Base-by-base conservation (phyloP, 1,139 yeast genomes). In the Candida freyschussii region DNA sequence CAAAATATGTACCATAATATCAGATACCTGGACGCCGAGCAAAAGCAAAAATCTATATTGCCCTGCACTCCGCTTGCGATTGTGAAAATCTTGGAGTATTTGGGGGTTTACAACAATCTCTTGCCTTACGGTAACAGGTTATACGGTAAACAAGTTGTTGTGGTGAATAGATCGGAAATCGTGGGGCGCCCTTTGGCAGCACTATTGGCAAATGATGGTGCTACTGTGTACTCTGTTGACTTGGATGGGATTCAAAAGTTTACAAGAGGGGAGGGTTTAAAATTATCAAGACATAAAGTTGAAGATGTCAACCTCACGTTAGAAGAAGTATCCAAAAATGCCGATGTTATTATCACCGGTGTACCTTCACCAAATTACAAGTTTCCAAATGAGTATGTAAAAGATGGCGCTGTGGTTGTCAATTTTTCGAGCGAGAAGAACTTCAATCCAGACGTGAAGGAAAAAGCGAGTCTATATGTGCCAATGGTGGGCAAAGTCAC, bases 181-280 rank as follows among this genome's bases (percentile, higher is more conserved):
- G 98, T 91, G 14, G 98, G 98, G 6, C 76, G 98, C 47, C 98
- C 98, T 2, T 66, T 91, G 43, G 98, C 98, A 20, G 97, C 98
- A 0, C 63, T 91, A 26, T 65, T 93, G 45, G 98, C 98, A 17
- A 91, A 91, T 51, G 98, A 91, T 53, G 98, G 98, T 42, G 98
- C 98, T 17, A 82, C 81, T 1, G 98, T 91, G 2, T 91, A 83
- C 57, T 87, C 97, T 1, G 89, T 79, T 5, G 98, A 91, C 55
- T 65, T 91, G 31, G 78, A 83, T 49, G 85, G 87, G 43, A 78
- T 86, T 41, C 97, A 91, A 59, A 78, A 79, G 55, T 91, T 84
- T 59, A 89, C 96, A 8, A 72, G 98, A 53, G 98, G 98, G 25
- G 95, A 85, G 49, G 95, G 95, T 31, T 68, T 91, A 50, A 77